Conservation (phyloP, 148 eudicot species). For the Fagopyrum homotropicum region DNA sequence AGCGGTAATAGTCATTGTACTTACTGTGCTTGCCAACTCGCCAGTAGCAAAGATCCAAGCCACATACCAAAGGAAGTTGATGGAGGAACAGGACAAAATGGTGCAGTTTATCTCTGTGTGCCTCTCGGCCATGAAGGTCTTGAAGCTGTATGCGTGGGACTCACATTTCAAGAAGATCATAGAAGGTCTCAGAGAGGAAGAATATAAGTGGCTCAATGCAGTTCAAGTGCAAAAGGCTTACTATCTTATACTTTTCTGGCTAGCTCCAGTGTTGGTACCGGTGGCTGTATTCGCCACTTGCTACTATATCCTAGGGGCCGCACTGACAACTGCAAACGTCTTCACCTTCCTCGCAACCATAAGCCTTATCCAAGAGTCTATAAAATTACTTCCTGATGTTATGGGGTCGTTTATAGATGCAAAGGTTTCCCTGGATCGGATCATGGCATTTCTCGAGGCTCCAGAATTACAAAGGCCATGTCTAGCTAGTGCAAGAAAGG, state of each 20-base stretch:
- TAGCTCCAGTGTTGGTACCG: conserved; percentile 22
- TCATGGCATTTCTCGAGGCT: conserved; percentile 28
- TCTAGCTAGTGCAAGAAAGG: neutral
- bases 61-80: conserved; percentile 41
- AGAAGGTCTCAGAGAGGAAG: conserved; percentile 23
- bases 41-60: conserved; percentile 47
- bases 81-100: conserved; percentile 46
- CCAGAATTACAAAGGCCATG: conserved; percentile 22
- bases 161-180: conserved; percentile 24
- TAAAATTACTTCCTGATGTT: conserved; percentile 29
- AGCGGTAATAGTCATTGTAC: conserved; percentile 24
- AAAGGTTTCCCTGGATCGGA: conserved; percentile 25
- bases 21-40: conserved; percentile 41
- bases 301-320: conserved; percentile 17
- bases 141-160: conserved; percentile 39
- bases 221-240: conserved; percentile 21
- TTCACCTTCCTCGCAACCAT: conserved; percentile 33
- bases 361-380: conserved; percentile 36
- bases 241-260: conserved; percentile 22
- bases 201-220: conserved; percentile 13
- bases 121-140: conserved; percentile 52
- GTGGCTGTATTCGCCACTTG: conserved; percentile 28
- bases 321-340: conserved; percentile 22
- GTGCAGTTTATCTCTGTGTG: conserved; percentile 39
- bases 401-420: conserved; percentile 26